A percentile compares a stretch with the other conserved stretches of the same genome.
phyloP scores from a whole-genome alignment of 495 filamentous ascomycete genomes.

The Schizothecium vesticola region DNA sequence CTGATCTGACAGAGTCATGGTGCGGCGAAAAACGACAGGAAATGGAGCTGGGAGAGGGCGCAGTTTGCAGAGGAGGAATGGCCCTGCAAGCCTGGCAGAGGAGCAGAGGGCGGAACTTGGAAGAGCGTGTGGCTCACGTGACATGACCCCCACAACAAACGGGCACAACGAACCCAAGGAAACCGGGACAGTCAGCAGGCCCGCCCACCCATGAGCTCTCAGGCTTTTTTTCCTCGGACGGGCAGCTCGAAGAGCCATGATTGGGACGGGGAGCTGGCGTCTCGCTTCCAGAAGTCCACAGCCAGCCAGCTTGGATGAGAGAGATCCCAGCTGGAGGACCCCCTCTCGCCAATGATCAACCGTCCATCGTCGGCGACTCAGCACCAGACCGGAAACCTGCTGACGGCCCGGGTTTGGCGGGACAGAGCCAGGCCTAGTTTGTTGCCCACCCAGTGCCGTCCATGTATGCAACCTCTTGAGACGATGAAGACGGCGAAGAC shows the following conservation, averaged over 20 bases:
- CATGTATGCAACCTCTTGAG: neutral
- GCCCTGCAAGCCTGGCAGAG: neutral
- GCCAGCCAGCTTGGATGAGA: neutral
- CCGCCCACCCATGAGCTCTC: neutral
- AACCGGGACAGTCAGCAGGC: neutral
- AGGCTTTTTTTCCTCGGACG: neutral
- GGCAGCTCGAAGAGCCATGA: neutral
- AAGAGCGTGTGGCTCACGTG: neutral
- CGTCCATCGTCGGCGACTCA: neutral
- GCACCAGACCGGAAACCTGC: slow-evolving; percentile 3
- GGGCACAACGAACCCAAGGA: neutral
- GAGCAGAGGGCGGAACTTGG: neutral
- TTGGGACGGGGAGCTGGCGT: slow-evolving; percentile 7
- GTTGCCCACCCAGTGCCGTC: neutral
- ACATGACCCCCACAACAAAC: neutral
- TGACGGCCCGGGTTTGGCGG: neutral
- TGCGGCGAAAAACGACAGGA: neutral
- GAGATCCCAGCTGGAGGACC: no score
- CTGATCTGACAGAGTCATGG: neutral
- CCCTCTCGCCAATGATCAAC: neutral
- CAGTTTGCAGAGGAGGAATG: neutral
- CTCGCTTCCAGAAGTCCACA: slow-evolving; percentile 6
- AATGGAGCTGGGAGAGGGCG: neutral
- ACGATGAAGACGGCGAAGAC: neutral
- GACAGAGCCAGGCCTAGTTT: neutral